phyloP scores from a whole-genome alignment of 1,284 basidiomycete genomes.

The Cutaneotrichosporon mucoides region DNA sequence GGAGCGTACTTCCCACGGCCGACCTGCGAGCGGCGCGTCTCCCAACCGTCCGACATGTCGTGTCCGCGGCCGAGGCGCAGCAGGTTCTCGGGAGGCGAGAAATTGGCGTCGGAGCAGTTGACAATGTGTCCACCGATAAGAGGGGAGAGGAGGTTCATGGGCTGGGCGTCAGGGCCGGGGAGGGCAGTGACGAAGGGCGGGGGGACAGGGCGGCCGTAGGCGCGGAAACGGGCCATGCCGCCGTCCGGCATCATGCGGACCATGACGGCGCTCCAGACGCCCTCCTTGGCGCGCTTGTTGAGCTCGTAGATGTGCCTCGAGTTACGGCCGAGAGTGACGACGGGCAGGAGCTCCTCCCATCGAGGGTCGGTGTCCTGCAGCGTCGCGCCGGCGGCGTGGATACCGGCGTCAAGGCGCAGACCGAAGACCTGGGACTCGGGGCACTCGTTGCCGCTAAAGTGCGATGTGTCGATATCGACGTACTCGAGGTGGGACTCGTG shows the following conservation, averaged over 20 bases:
- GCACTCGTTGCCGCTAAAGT: constrained; percentile 95
- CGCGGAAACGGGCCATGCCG: constrained; percentile 83
- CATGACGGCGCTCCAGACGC: constrained; percentile 73
- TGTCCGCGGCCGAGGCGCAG: constrained; percentile 82
- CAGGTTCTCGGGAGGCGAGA: constrained; percentile 84
- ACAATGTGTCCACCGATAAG: constrained; percentile 71
- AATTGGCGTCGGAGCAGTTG: constrained; percentile 76
- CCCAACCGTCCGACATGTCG: constrained; percentile 99
- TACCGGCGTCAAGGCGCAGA: constrained; percentile 54
- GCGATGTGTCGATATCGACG: constrained; percentile 92
- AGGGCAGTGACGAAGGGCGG: constrained; percentile 47
- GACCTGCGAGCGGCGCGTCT: constrained; percentile 82
- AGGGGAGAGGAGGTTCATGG: constrained; percentile 81
- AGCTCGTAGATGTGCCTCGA: constrained; percentile 77
- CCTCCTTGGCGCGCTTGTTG: constrained; percentile 47
- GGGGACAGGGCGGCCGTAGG: constrained; percentile 70
- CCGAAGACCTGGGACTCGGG: constrained; percentile 72
- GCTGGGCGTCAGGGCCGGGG: constrained; percentile 52
- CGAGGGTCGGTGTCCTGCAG: constrained; percentile 23
- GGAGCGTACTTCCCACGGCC: constrained; percentile 57
- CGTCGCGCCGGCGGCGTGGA: constrained; percentile 28
- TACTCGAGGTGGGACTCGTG: constrained; percentile 66
- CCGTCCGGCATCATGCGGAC: constrained; percentile 96
- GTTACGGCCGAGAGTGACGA: constrained; percentile 69
- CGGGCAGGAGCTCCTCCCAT: constrained; percentile 76